phyloP scores from a whole-genome alignment of 768 basidiomycete genomes.

The Candolleomyces aberdarensis region DNA sequence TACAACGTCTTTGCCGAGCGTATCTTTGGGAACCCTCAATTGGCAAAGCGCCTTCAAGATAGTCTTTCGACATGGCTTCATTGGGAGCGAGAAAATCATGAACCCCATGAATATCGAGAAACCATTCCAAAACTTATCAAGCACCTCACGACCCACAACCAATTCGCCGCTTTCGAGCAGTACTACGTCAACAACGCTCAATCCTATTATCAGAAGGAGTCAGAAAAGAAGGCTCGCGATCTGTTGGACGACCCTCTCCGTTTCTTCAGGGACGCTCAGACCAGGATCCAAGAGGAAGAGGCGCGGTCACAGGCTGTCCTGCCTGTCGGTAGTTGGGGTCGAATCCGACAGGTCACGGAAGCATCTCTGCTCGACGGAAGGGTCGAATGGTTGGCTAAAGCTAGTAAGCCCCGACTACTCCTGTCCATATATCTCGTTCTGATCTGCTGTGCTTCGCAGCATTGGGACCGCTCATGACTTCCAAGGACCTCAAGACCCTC shows the following conservation, averaged over 20 bases:
- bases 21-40: conserved; percentile 47
- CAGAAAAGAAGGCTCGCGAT: conserved; percentile 21
- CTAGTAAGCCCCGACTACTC: conserved; percentile 22
- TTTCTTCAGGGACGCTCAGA: conserved; percentile 50
- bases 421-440: not conserved
- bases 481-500: conserved; percentile 41
- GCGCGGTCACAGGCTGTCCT: conserved; percentile 51
- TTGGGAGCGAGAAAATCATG: conserved; percentile 50
- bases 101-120: conserved; percentile 27
- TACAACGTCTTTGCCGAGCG: conserved; percentile 47
- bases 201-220: conserved; percentile 54
- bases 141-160: conserved; percentile 53
- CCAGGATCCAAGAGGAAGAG: conserved; percentile 54
- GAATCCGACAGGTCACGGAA: conserved; percentile 54
- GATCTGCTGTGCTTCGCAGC: conserved; percentile 32
- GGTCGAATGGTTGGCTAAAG: conserved; percentile 35
- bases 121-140: conserved; percentile 49
- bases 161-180: conserved; percentile 60
- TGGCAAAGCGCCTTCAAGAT: conserved; percentile 41
- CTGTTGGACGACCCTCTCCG: conserved; percentile 41
- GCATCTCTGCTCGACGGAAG: conserved; percentile 43
- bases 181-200: conserved; percentile 48
- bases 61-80: conserved; percentile 51
- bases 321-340: conserved; percentile 44
- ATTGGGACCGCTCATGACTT: conserved; percentile 49